Evolutionary conservation across 2,329 filamentous ascomycete genomes (phyloP).

Genomic region (Scolecobasidium constrictum): DNA sequence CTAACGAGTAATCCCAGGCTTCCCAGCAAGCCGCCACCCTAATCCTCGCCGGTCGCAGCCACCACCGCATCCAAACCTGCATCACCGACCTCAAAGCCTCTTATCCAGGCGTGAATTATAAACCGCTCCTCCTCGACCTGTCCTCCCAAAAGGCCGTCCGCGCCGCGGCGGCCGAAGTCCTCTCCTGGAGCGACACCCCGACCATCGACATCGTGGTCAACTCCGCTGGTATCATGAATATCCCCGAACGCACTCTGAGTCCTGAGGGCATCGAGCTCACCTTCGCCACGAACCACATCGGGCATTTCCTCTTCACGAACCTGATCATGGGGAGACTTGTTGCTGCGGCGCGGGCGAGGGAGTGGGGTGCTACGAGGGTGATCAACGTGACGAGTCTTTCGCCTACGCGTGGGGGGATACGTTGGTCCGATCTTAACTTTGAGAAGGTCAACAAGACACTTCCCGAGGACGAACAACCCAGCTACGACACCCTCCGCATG

Average conservation of each 20-base stretch:
- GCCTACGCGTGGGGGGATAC: background rate
- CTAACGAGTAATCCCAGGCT: background rate
- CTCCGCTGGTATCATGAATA: constrained; percentile 33
- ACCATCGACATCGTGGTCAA: constrained; percentile 31
- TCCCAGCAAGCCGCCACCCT: background rate
- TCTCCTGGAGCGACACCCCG: constrained; percentile 23
- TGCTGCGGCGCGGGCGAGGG: background rate
- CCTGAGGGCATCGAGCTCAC: background rate
- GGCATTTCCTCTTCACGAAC: constrained; percentile 15
- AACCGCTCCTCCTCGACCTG: constrained; percentile 22
- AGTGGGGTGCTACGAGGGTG: background rate
- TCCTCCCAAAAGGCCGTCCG: constrained; percentile 24
- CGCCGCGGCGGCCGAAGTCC: constrained; percentile 22
- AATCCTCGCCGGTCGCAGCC: background rate
- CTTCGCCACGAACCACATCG: constrained; percentile 9
- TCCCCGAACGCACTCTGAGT: constrained; percentile 16
- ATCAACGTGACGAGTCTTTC: constrained; percentile 6
- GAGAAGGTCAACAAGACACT: background rate
- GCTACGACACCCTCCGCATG: background rate
- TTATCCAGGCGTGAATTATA: background rate
- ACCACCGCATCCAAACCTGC: background rate
- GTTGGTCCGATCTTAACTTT: constrained; percentile 6
- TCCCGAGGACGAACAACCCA: background rate
- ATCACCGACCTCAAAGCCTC: background rate
- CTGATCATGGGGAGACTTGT: constrained; percentile 12